Percentiles rank a stretch among this genome's conserved stretches.
These are phyloP conservation scores for Lagenaria siceraria DNA, from an alignment of 306 rosid species.

Conservation along the genomic window DNA sequence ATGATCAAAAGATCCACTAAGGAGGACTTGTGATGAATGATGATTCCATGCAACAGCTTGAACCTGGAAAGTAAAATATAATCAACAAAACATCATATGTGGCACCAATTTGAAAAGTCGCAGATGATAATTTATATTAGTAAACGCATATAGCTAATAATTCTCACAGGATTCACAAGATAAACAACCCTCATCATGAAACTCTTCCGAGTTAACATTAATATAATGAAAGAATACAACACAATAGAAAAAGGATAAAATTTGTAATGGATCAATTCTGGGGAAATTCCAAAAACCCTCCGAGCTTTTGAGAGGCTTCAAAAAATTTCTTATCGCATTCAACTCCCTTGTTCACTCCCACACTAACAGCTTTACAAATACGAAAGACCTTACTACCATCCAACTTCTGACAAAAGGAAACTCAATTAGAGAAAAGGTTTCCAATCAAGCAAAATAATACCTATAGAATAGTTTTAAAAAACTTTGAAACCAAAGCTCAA, in stretches of 20 bases:
- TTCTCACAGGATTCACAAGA: neutral
- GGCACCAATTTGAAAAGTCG: neutral
- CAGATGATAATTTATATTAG: neutral
- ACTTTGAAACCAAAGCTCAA: too few relatives aligned
- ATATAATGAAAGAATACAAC: neutral
- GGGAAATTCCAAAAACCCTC: neutral
- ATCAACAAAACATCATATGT: neutral
- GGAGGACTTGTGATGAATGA: slow-evolving; percentile 30
- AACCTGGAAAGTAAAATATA: slow-evolving; percentile 46
- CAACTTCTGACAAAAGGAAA: too few relatives aligned
- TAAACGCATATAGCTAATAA: too few relatives aligned
- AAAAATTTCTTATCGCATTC: too few relatives aligned
- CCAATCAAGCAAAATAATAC: too few relatives aligned
- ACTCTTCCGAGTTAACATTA: neutral
- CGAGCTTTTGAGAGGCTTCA: neutral
- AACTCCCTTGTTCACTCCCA: too few relatives aligned
- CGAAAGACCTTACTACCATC: too few relatives aligned
- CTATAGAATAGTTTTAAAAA: too few relatives aligned
- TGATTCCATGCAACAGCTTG: slow-evolving; percentile 86
- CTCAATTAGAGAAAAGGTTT: too few relatives aligned
- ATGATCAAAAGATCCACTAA: slow-evolving; percentile 52
- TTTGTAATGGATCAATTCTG: neutral
- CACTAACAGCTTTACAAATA: too few relatives aligned
- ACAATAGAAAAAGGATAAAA: neutral
- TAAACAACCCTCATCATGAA: neutral